These are phyloP conservation scores for Annulohypoxylon stygium DNA, from an alignment of 495 filamentous ascomycete genomes.

Conservation along the genomic window DNA sequence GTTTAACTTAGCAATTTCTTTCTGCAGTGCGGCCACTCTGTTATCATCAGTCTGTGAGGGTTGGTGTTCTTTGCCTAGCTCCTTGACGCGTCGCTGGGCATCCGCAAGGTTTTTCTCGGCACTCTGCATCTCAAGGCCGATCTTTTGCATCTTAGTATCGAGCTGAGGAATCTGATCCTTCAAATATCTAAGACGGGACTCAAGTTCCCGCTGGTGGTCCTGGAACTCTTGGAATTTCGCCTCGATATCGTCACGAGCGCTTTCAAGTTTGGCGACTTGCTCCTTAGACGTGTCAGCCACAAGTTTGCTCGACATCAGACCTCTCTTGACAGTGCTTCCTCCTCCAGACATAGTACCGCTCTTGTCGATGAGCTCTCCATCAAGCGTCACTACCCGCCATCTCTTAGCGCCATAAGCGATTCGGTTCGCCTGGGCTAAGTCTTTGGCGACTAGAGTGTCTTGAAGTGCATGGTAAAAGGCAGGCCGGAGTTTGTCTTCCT, in stretches of 20 bases:
- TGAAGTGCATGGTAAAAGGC: constrained; percentile 95
- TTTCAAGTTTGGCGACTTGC: constrained; percentile 86
- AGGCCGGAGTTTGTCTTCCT: constrained; percentile 86
- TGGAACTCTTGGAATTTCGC: constrained; percentile 83
- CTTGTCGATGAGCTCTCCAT: constrained; percentile 95
- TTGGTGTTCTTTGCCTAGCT: constrained; percentile 82
- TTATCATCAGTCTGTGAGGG: constrained; percentile 82
- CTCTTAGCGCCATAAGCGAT: constrained; percentile 93
- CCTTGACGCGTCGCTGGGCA: constrained; percentile 83
- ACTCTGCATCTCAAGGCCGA: constrained; percentile 89
- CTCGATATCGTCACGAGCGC: constrained; percentile 87
- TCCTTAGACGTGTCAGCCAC: constrained; percentile 86
- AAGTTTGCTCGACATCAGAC: constrained; percentile 95
- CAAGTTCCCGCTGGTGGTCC: constrained; percentile 80
- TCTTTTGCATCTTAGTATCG: constrained; percentile 93
- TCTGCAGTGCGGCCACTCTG: constrained; percentile 75
- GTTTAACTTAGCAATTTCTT: constrained; percentile 79
- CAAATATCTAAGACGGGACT: constrained; percentile 76
- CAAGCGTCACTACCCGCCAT: constrained; percentile 96
- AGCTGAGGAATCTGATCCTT: constrained; percentile 86
- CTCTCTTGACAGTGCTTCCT: constrained; percentile 86
- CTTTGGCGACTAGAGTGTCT: constrained; percentile 92
- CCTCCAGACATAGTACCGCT: constrained; percentile 99
- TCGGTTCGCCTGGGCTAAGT: constrained; percentile 92
- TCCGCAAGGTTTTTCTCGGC: constrained; percentile 86